These are phyloP conservation scores for Euphrasia confusa DNA, from an alignment of 257 asterid species.

Conservation along the genomic window DNA sequence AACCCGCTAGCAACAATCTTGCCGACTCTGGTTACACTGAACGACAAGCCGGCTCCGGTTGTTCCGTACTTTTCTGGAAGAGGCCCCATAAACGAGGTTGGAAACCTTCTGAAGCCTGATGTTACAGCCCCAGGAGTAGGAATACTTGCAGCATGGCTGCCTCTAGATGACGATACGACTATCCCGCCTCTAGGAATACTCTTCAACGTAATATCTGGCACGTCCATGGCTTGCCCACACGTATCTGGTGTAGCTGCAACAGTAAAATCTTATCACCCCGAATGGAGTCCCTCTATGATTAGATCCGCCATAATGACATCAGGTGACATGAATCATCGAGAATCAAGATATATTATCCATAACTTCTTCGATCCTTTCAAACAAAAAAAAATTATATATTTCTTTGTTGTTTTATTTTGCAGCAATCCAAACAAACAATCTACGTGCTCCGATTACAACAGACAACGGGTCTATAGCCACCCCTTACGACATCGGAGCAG, in stretches of 20 bases:
- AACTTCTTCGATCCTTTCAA: background rate
- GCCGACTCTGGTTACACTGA: slow-evolving; percentile 37
- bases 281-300: background rate
- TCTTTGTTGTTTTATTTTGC: slow-evolving; percentile 16
- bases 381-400: background rate
- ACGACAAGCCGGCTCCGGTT: slow-evolving; percentile 63
- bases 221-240: background rate
- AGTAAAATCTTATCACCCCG: background rate
- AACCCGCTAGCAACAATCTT: slow-evolving; percentile 57
- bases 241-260: too few species aligned
- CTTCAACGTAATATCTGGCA: background rate
- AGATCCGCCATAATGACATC: background rate
- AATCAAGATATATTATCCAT: slow-evolving; percentile 23
- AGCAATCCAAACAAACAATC: slow-evolving; percentile 60
- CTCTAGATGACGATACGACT: background rate
- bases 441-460: slow-evolving; percentile 46
- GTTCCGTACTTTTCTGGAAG: slow-evolving; percentile 62
- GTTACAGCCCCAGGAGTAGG: background rate
- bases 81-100: slow-evolving; percentile 43
- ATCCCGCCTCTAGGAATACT: background rate
- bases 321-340: slow-evolving; percentile 33
- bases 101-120: slow-evolving; percentile 48
- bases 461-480: slow-evolving; percentile 46
- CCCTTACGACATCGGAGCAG: slow-evolving; percentile 74
- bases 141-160: background rate